Evolutionary conservation across 2,329 filamentous ascomycete species (phyloP), one percentile per base, ranked within the genome.

Genomic region (Fusarium musae): DNA sequence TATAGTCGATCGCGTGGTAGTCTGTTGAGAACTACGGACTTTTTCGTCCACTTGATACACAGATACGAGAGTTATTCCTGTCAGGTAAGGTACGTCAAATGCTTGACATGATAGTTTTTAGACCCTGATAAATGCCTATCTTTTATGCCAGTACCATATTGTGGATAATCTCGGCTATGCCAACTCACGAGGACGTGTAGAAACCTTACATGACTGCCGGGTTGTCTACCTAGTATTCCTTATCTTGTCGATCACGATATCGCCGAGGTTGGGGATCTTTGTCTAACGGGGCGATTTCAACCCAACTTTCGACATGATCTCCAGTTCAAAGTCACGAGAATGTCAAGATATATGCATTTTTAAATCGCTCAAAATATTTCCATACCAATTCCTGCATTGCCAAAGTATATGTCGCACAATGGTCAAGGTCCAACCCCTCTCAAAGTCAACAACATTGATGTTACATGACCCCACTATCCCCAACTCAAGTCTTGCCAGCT

Each of bases 191-290:
- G 15, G 4, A 6, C 21, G 5, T 36, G 9, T 19, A 23, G 16
- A 23, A 59, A 26, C 26, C 36, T 40, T 37, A 21, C 9, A 12
- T 44, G 21, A 36, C 6, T 21, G n/a, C 12, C 12, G 12, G 23
- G 17, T 57, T 37, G 26, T 26, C 26, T 26, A 11, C 30, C 28
- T 8, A 53, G n/a, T 28, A 37, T n/a, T 12, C 5, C 42, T 69
- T 69, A 64, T 69, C 58, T 69, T 69, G 66, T 56, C 43, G 66
- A 69, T 69, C 66, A 28, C 9, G 21, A 43, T 42, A 47, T 37
- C 30, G 19, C 34, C 47, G 10, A 37, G 32, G 37, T 39, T 40
- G 11, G n/a, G 7, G 3, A 8, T 15, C 3, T 11, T n/a, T 23
- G 26, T 11, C n/a, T 15, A 8, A 19, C 12, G 0, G 9, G 3